Evolutionary conservation across 352 stramenopile genomes (phyloP).

Genomic region (Phytophthora litchii): DNA sequence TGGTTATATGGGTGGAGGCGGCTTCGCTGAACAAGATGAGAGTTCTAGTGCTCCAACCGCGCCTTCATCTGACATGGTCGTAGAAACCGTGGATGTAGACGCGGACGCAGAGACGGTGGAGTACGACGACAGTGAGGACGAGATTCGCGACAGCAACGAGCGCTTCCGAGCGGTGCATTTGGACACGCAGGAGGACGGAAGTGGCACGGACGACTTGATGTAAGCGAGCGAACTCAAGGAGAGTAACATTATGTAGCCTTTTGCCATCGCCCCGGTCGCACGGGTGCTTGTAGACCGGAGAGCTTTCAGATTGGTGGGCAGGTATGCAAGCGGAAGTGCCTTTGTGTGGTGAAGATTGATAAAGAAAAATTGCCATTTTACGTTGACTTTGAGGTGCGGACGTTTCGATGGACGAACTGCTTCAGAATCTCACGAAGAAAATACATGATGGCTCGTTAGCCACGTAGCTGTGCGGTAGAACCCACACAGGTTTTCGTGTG

Average conservation of each 20-base stretch:
- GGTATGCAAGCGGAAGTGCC: slow-evolving; percentile 10
- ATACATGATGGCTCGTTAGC: neutral
- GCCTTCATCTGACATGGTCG: slow-evolving; percentile 34
- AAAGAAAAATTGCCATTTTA: slow-evolving; percentile 43
- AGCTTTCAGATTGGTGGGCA: slow-evolving; percentile 17
- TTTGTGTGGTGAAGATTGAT: slow-evolving; percentile 39
- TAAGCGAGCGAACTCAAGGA: slow-evolving; percentile 37
- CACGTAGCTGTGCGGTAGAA: slow-evolving; percentile 25
- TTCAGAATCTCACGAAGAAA: neutral
- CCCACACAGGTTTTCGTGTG: slow-evolving; percentile 3
- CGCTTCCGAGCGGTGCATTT: slow-evolving; percentile 89
- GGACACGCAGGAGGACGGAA: slow-evolving; percentile 83
- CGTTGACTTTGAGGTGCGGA: too few species aligned
- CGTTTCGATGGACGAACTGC: slow-evolving; percentile 28
- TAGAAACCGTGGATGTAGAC: slow-evolving; percentile 61
- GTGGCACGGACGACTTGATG: slow-evolving; percentile 82
- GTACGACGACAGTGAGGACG: slow-evolving; percentile 91
- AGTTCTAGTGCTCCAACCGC: slow-evolving; percentile 22
- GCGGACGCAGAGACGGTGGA: slow-evolving; percentile 86
- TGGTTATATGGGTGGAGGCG: slow-evolving; percentile 48
- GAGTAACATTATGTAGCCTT: slow-evolving; percentile 45
- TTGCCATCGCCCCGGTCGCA: slow-evolving; percentile 22
- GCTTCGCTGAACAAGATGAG: slow-evolving; percentile 27
- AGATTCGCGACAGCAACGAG: slow-evolving; percentile 91
- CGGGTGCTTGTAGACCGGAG: slow-evolving; percentile 7